Conservation (phyloP, 176 grass and related monocot species). For the Urochloa ruziziensis region DNA sequence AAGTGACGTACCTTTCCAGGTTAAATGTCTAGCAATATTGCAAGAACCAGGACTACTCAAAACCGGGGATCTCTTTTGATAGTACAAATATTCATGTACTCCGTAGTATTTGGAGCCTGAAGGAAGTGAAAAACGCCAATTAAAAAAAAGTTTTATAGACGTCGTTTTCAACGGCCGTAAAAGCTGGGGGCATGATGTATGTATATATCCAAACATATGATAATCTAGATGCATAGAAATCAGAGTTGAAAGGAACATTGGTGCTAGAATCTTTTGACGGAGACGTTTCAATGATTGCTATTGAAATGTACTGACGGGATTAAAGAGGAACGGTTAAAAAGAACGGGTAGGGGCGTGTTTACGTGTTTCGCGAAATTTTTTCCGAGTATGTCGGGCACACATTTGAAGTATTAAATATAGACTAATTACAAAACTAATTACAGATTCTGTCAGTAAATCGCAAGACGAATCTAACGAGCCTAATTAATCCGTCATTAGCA, state of each 20-base stretch:
- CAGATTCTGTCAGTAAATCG: no score
- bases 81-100: no score
- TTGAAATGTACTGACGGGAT: neutral
- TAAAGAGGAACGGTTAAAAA: neutral
- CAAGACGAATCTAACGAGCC: no score
- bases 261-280: constrained; percentile 26
- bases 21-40: neutral
- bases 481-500: no score
- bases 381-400: no score
- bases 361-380: no score
- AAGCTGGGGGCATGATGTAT: neutral
- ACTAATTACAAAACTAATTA: no score
- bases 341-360: no score
- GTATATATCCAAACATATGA: constrained; percentile 12
- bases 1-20: neutral
- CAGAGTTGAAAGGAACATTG: neutral
- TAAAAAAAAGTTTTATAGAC: neutral
- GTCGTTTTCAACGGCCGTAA: constrained; percentile 1
- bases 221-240: neutral
- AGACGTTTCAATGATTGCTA: constrained; percentile 12
- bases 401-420: no score
- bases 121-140: neutral
- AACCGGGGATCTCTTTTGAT: neutral
- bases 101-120: neutral
- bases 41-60: neutral